These are phyloP conservation scores for Eucalyptus pauciflora DNA, from an alignment of 345 rosid species.

Conservation along the genomic window DNA sequence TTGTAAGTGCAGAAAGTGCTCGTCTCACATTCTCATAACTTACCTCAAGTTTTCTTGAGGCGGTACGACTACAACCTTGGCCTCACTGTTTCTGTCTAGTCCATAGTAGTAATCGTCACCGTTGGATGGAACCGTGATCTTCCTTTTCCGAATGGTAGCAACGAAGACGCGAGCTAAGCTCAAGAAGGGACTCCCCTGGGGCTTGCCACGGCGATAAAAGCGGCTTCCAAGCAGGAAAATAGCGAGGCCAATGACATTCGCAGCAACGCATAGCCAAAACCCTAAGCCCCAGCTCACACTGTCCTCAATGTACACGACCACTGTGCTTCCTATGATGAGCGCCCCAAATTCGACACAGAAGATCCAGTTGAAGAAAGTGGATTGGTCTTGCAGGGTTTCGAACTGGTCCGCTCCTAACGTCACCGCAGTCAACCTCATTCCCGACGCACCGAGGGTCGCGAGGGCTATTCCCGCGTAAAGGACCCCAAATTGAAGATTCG, in stretches of 20 bases:
- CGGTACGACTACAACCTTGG: not conserved
- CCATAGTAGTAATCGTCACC: constrained; percentile 14
- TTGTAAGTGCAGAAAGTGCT: accelerated
- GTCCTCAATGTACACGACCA: constrained; percentile 26
- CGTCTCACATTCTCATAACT: not conserved
- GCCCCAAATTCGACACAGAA: constrained; percentile 9
- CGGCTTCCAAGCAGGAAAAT: constrained; percentile 25
- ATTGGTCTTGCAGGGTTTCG: constrained; percentile 12
- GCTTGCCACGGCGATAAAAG: constrained; percentile 9
- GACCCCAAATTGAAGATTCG: constrained; percentile 15
- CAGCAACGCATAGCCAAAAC: constrained; percentile 15
- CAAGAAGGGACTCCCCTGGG: constrained; percentile 30
- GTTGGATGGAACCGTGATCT: constrained; percentile 1
- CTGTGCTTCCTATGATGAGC: constrained; percentile 5
- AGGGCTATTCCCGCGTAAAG: constrained; percentile 24
- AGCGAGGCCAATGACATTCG: constrained; percentile 11
- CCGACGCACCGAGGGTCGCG: constrained; percentile 6
- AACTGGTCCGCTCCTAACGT: constrained; percentile 37
- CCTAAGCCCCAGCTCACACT: constrained; percentile 43
- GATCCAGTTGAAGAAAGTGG: constrained; percentile 34
- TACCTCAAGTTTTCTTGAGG: constrained; percentile 23
- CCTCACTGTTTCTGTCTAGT: not conserved
- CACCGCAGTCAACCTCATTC: constrained; percentile 18
- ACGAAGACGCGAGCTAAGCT: constrained; percentile 21
- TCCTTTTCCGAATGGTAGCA: constrained; percentile 24